phyloP scores from a whole-genome alignment of 163 green algal genomes.

The Coccomyxa subellipsoidea region DNA sequence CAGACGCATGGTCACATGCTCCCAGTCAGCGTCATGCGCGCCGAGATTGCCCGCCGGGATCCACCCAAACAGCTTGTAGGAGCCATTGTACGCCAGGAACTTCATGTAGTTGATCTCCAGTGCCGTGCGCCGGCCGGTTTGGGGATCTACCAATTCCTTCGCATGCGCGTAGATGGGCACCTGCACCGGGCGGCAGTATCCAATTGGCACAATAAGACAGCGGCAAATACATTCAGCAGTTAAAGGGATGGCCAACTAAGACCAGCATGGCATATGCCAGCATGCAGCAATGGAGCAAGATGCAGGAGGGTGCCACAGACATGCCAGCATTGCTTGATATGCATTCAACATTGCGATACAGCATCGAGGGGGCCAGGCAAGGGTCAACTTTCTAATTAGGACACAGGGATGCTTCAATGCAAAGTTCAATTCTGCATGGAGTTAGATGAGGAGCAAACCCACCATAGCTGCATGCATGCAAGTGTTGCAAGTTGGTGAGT shows the following conservation, averaged over 20 bases:
- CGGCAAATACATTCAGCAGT: too few relatives aligned
- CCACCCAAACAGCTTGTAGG: slow-evolving; percentile 30
- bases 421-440: not conserved
- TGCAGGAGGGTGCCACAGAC: too few relatives aligned
- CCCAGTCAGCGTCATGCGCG: slow-evolving; percentile 32
- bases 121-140: slow-evolving; percentile 11
- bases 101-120: slow-evolving; percentile 38
- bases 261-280: too few relatives aligned
- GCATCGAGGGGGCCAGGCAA: too few relatives aligned
- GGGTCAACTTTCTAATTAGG: too few relatives aligned
- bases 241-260: too few relatives aligned
- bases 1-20: slow-evolving; percentile 35
- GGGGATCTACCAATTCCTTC: slow-evolving; percentile 22
- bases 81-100: slow-evolving; percentile 34
- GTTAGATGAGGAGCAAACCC: too few relatives aligned
- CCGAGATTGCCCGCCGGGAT: slow-evolving; percentile 14
- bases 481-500: not conserved
- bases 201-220: too few relatives aligned
- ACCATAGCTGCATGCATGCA: not conserved
- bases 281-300: too few relatives aligned
- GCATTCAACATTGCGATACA: too few relatives aligned
- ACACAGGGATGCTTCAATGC: too few relatives aligned
- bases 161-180: slow-evolving; percentile 33
- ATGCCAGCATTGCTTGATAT: not conserved
- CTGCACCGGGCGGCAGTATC: slow-evolving; percentile 13